A percentile compares a stretch with the other conserved stretches of the same genome.
Evolutionary conservation across 768 basidiomycete genomes (phyloP).

Genomic region (Mycena venus): DNA sequence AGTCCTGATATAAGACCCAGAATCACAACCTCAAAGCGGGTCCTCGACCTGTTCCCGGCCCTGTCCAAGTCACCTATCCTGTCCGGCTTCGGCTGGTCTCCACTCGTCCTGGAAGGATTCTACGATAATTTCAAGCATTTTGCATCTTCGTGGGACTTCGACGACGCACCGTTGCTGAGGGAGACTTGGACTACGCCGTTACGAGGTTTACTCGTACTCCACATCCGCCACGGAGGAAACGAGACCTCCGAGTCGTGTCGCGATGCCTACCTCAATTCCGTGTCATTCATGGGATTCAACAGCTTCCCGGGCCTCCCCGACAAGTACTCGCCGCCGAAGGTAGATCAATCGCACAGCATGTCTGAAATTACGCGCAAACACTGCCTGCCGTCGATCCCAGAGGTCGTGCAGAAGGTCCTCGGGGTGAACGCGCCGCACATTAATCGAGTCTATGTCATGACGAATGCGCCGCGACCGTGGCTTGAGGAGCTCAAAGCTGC

Average conservation of each 20-base stretch:
- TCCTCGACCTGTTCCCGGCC: slow-evolving; percentile 60
- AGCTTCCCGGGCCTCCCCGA: slow-evolving; percentile 65
- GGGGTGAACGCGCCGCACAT: slow-evolving; percentile 40
- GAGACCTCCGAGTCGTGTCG: slow-evolving; percentile 61
- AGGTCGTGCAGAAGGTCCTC: slow-evolving; percentile 60
- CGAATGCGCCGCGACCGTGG: slow-evolving; percentile 70
- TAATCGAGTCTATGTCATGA: slow-evolving; percentile 71
- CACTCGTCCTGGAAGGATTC: slow-evolving; percentile 66
- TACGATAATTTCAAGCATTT: slow-evolving; percentile 61
- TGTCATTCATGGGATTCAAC: slow-evolving; percentile 67
- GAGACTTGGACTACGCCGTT: slow-evolving; percentile 41
- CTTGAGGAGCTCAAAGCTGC: slow-evolving; percentile 58
- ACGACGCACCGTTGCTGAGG: slow-evolving; percentile 18
- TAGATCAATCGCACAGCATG: background rate
- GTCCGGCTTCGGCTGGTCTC: slow-evolving; percentile 71
- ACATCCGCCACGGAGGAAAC: slow-evolving; percentile 72
- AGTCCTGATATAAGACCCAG: slow-evolving; percentile 45
- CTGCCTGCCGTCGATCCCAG: slow-evolving; percentile 66
- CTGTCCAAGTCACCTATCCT: slow-evolving; percentile 64
- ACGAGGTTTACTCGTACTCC: slow-evolving; percentile 67
- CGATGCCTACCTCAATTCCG: slow-evolving; percentile 53
- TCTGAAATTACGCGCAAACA: slow-evolving; percentile 44
- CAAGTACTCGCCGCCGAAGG: slow-evolving; percentile 48
- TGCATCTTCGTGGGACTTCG: slow-evolving; percentile 30
- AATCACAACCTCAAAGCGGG: slow-evolving; percentile 59